Conservation (phyloP, 768 basidiomycete species). For the Trametes coccinea region DNA sequence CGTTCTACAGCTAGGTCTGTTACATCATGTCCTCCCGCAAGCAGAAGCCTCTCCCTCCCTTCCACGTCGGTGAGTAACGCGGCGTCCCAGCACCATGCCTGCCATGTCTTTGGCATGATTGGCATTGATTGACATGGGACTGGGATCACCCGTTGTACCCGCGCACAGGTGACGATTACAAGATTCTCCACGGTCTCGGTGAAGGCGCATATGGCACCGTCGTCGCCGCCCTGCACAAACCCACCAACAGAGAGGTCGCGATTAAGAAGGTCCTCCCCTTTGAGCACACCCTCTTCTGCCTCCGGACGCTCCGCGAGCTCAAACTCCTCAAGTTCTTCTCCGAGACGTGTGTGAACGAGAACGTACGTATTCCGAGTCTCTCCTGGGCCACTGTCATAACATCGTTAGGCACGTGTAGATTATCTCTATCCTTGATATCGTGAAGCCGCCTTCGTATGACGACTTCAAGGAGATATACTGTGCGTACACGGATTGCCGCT, state of each 20-base stretch:
- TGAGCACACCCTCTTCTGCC: slow-evolving; percentile 89
- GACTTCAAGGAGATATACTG: slow-evolving; percentile 89
- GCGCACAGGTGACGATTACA: slow-evolving; percentile 67
- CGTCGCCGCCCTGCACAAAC: slow-evolving; percentile 82
- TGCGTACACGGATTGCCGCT: slow-evolving; percentile 32
- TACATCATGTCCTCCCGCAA: slow-evolving; percentile 49
- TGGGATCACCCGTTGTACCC: not conserved
- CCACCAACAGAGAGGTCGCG: slow-evolving; percentile 81
- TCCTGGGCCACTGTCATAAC: not conserved
- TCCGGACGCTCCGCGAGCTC: slow-evolving; percentile 87
- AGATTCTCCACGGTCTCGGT: slow-evolving; percentile 71
- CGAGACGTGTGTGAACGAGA: slow-evolving; percentile 78
- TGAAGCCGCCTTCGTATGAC: slow-evolving; percentile 74
- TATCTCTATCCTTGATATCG: slow-evolving; percentile 89
- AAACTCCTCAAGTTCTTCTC: slow-evolving; percentile 88
- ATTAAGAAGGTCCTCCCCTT: slow-evolving; percentile 97
- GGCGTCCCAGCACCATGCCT: too few relatives aligned
- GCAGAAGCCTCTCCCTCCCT: slow-evolving; percentile 70
- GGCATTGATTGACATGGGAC: too few relatives aligned
- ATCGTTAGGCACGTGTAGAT: slow-evolving; percentile 49
- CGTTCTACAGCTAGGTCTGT: slow-evolving; percentile 24
- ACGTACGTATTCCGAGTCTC: slow-evolving; percentile 43
- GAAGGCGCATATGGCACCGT: slow-evolving; percentile 93
- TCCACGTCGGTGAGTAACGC: slow-evolving; percentile 57
- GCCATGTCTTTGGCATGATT: too few relatives aligned